Evolutionary conservation across 2,329 filamentous ascomycete species (phyloP), one percentile per base, ranked within the genome.

Genomic region (Dactylellina drechsleri): DNA sequence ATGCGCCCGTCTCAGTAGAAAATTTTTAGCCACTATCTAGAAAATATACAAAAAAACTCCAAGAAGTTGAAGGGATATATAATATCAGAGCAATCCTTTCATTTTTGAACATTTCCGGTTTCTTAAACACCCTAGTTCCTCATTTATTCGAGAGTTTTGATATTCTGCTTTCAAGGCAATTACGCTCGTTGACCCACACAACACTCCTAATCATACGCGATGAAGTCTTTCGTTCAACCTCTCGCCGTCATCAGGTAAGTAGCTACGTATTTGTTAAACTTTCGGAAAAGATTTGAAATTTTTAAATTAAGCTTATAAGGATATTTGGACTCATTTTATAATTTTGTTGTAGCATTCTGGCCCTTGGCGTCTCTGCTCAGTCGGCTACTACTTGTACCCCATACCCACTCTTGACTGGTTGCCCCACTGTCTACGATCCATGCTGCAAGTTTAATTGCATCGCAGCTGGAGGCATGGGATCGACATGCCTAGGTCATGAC

Each of bases 381-480:
- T 53, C 64, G 3, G 28, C 65, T 10, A 47, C 36, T 15, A 62
- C 36, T 43, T 68, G 65, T 49, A 61, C 56, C 20, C 47, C 20
- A 5, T 67, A 60, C 40, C 26, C 26, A 12, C 40, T 50, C 5
- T 13, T 60, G 54, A 61, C 56, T 23, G 65, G 65, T 2, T 68
- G 65, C 45, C 65, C 65, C 13, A n/a, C 26, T 13, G 49, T 61
- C 40, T 68, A 61, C 15, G 65, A 68, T 15, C 36, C 65, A 12
- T 68, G 65, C 65, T 68, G 65, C 40, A 45, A 52, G 13, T 68
- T 68, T 49, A 68, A 56, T 40, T 68, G 57, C n/a, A 68, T 54
- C 13, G 47, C 65, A 16, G 56, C 65, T 8, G 49, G 56, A 20
- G 65, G 65, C 4, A 60, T 54, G 64, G 56, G 56, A 6, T 59